Evolutionary conservation across 768 basidiomycete species (phyloP).

Genomic region (Lyophyllum semitale): DNA sequence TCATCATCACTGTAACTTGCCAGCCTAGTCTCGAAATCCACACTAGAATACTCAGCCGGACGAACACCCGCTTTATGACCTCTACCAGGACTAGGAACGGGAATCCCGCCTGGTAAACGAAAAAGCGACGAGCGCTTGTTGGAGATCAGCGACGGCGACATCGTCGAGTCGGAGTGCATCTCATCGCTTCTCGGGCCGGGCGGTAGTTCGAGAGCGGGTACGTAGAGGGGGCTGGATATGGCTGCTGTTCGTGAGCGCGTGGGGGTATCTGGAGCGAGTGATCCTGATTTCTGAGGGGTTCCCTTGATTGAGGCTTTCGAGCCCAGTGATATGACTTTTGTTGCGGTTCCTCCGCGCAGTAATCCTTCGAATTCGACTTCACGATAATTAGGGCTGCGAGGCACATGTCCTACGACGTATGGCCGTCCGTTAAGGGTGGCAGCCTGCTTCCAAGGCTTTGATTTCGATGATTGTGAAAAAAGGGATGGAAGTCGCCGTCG

Average conservation of each 20-base stretch:
- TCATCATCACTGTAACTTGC: conserved; percentile 63
- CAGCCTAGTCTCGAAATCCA: conserved; percentile 83
- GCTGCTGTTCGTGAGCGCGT: conserved; percentile 19
- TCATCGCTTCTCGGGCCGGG: conserved; percentile 34
- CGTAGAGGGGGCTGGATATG: conserved; percentile 21
- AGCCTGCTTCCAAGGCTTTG: conserved; percentile 79
- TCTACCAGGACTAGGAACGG: conserved; percentile 56
- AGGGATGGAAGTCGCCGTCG: conserved; percentile 71
- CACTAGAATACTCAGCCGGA: conserved; percentile 77
- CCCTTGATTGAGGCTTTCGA: conserved; percentile 25
- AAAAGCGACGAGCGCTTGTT: conserved; percentile 54
- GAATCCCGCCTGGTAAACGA: conserved; percentile 53
- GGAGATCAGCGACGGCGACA: conserved; percentile 26
- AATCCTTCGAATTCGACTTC: conserved; percentile 84
- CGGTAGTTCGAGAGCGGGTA: conserved; percentile 22
- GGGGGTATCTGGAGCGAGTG: not conserved
- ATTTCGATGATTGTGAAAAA: conserved; percentile 54
- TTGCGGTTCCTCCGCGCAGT: conserved; percentile 53
- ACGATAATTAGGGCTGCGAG: conserved; percentile 48
- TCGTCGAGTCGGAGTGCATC: conserved; percentile 32
- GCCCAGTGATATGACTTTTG: conserved; percentile 44
- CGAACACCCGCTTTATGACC: conserved; percentile 49
- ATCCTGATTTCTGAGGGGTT: conserved; percentile 1
- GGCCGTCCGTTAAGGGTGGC: conserved; percentile 79
- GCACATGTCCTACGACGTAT: conserved; percentile 66